A percentile compares a stretch with the other conserved stretches of the same genome.
phyloP scores from a whole-genome alignment of 1,284 basidiomycete genomes.

The Fomes fomentarius region DNA sequence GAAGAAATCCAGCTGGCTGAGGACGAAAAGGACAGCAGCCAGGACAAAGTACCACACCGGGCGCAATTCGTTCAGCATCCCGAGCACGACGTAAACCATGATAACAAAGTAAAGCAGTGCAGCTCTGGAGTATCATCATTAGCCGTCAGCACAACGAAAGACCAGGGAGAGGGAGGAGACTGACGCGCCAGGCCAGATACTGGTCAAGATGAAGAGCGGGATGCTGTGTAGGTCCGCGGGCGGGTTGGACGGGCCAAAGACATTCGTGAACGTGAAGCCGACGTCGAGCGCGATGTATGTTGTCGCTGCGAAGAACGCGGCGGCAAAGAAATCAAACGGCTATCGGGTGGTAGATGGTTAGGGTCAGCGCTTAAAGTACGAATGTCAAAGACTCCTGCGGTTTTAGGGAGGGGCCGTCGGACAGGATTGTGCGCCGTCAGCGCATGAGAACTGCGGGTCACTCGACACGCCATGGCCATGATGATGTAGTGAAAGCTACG shows the following conservation, averaged over 20 bases:
- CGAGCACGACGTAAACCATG: slow-evolving; percentile 79
- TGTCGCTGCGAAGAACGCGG: slow-evolving; percentile 70
- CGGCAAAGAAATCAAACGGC: slow-evolving; percentile 65
- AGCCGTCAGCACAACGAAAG: neutral
- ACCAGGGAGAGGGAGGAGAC: slow-evolving; percentile 32
- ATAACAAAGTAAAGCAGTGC: slow-evolving; percentile 66
- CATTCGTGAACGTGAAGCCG: slow-evolving; percentile 61
- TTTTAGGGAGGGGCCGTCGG: neutral
- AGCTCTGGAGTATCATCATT: slow-evolving; percentile 46
- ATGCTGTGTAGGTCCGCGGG: slow-evolving; percentile 60
- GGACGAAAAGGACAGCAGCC: slow-evolving; percentile 68
- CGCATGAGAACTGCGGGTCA: no score
- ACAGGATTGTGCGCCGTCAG: no score
- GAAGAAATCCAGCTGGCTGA: slow-evolving; percentile 79
- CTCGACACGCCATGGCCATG: no score
- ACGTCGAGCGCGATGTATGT: slow-evolving; percentile 82
- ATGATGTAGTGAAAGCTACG: neutral
- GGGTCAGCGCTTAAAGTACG: neutral
- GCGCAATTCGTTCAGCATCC: slow-evolving; percentile 68
- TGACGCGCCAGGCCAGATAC: slow-evolving; percentile 83
- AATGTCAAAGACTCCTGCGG: neutral
- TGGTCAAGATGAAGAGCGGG: slow-evolving; percentile 77
- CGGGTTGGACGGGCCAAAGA: slow-evolving; percentile 64
- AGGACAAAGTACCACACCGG: slow-evolving; percentile 75
- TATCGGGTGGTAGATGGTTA: slow-evolving; percentile 28